Conservation (phyloP, 2,329 filamentous ascomycete species). For the Whalleya microplaca region DNA sequence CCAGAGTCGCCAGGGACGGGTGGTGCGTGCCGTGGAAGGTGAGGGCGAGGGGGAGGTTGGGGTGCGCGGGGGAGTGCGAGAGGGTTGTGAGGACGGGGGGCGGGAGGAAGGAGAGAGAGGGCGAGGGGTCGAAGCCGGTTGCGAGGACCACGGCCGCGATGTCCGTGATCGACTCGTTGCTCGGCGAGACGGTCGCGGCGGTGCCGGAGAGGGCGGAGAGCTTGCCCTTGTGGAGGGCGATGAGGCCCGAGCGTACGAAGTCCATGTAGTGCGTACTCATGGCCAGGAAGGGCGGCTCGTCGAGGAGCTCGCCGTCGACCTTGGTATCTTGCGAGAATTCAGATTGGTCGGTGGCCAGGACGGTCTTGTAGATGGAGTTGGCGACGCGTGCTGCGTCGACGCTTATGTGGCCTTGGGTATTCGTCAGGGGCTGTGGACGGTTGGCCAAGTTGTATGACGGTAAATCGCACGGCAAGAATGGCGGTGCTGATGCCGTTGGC, state of each 20-base stretch:
- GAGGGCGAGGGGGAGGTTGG: constrained; percentile 66
- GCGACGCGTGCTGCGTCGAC: constrained; percentile 57
- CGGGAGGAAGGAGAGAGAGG: constrained; percentile 68
- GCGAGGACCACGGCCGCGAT: constrained; percentile 73
- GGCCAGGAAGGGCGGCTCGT: constrained; percentile 66
- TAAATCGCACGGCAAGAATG: constrained; percentile 75
- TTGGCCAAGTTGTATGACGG: constrained; percentile 70
- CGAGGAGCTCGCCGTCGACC: constrained; percentile 44
- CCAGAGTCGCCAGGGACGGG: constrained; percentile 63
- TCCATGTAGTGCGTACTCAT: constrained; percentile 75
- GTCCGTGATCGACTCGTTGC: constrained; percentile 48
- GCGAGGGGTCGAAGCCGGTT: constrained; percentile 72
- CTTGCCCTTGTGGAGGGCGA: constrained; percentile 55
- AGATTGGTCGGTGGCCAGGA: constrained; percentile 59
- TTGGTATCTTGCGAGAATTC: constrained; percentile 49
- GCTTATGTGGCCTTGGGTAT: constrained; percentile 67
- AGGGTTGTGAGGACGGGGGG: constrained; percentile 58
- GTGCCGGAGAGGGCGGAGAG: constrained; percentile 42
- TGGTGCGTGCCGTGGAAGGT: constrained; percentile 70
- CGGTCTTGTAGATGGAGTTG: constrained; percentile 54
- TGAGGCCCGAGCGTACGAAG: constrained; percentile 69
- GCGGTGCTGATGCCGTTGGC: constrained; percentile 53
- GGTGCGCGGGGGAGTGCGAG: constrained; percentile 57
- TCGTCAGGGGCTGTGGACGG: constrained; percentile 61
- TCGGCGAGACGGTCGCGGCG: constrained; percentile 40